phyloP scores from a whole-genome alignment of 768 basidiomycete genomes.

The Lyophyllum semitale region DNA sequence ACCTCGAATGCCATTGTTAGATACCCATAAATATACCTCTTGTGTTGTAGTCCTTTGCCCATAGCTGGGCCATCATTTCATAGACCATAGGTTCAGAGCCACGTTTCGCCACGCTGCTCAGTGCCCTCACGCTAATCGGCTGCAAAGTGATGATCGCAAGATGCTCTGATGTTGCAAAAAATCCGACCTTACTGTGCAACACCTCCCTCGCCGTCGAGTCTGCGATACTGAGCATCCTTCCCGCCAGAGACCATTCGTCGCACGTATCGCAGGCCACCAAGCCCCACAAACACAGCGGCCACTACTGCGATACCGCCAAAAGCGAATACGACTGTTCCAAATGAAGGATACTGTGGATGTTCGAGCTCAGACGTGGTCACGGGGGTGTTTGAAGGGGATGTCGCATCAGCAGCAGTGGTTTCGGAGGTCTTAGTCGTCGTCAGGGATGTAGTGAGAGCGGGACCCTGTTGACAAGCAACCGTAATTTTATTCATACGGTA shows the following conservation, averaged over 20 bases:
- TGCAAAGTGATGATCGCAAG: slow-evolving; percentile 13
- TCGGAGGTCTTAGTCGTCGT: slow-evolving; percentile 12
- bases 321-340: slow-evolving; percentile 34
- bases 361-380: slow-evolving; percentile 13
- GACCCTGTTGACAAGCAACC: slow-evolving; percentile 51
- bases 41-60: background rate
- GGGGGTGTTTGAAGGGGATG: background rate
- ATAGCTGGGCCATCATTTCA: background rate
- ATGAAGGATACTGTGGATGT: slow-evolving; percentile 18
- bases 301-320: slow-evolving; percentile 47
- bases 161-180: slow-evolving; percentile 8
- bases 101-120: no score
- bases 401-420: slow-evolving; percentile 1
- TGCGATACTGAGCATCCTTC: slow-evolving; percentile 41
- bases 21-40: background rate
- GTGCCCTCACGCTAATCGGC: slow-evolving; percentile 26
- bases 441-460: slow-evolving; percentile 16
- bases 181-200: slow-evolving; percentile 44
- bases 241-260: slow-evolving; percentile 39
- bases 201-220: slow-evolving; percentile 47
- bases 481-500: slow-evolving; percentile 54
- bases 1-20: background rate
- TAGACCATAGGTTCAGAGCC: no score
- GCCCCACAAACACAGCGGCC: slow-evolving; percentile 47
- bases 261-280: slow-evolving; percentile 52